Evolutionary conservation across 2,329 filamentous ascomycete genomes (phyloP).

Genomic region (Chaetomium strumarium): DNA sequence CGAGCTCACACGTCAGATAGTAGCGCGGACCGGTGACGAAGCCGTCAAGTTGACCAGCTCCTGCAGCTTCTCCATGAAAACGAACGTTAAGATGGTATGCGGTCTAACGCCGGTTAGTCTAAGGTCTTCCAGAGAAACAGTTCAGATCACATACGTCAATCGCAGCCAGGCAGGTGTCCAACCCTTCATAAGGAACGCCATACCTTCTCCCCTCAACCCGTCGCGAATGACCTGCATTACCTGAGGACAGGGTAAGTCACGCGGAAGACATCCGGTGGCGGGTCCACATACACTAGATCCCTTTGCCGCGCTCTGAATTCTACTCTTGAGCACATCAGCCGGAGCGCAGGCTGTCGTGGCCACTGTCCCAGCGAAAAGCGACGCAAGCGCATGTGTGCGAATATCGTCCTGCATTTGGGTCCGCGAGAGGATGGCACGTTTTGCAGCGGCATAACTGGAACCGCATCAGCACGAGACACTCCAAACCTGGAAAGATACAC

Average conservation of each 20-base stretch:
- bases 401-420: slow-evolving; percentile 20
- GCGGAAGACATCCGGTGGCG: background rate
- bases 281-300: slow-evolving; percentile 15
- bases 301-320: slow-evolving; percentile 20
- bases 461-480: background rate
- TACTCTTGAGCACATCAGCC: slow-evolving; percentile 19
- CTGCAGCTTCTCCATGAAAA: slow-evolving; percentile 23
- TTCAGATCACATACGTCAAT: slow-evolving; percentile 6
- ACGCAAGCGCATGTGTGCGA: slow-evolving; percentile 20
- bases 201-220: slow-evolving; percentile 17
- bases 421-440: slow-evolving; percentile 13
- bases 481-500: background rate
- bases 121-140: background rate
- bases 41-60: slow-evolving; percentile 14
- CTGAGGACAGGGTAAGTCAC: slow-evolving; percentile 4
- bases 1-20: background rate
- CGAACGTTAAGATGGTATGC: slow-evolving; percentile 22
- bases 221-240: slow-evolving; percentile 20
- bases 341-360: slow-evolving; percentile 20
- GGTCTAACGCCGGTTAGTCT: slow-evolving; percentile 9
- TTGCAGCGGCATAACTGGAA: slow-evolving; percentile 19
- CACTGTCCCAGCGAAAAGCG: slow-evolving; percentile 16
- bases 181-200: slow-evolving; percentile 22
- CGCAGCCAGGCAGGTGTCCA: slow-evolving; percentile 11
- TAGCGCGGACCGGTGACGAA: slow-evolving; percentile 8